These are phyloP conservation scores for Fusarium sp. DNA, from an alignment of 2,329 filamentous ascomycete species.

Conservation along the genomic window DNA sequence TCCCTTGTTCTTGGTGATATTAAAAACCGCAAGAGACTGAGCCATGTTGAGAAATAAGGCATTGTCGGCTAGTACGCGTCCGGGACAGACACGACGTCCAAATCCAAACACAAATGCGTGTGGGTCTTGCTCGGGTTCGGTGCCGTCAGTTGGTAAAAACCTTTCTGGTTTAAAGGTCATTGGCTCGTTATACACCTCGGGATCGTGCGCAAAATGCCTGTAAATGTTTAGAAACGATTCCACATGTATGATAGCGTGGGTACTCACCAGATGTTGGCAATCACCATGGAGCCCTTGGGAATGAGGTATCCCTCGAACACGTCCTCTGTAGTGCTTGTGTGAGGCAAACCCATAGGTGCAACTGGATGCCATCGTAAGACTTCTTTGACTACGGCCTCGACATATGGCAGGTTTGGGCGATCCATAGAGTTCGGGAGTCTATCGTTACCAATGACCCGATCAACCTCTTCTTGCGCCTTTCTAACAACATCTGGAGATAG, in stretches of 20 bases:
- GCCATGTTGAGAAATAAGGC: conserved; percentile 50
- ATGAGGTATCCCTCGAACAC: conserved; percentile 40
- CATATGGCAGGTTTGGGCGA: conserved; percentile 41
- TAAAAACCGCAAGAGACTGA: conserved; percentile 59
- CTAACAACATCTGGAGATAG: conserved; percentile 20
- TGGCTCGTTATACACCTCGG: conserved; percentile 27
- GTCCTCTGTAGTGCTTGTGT: conserved; percentile 49
- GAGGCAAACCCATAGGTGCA: conserved; percentile 51
- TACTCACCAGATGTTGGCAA: conserved; percentile 35
- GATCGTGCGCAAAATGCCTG: conserved; percentile 36
- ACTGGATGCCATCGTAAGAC: conserved; percentile 45
- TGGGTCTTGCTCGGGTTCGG: conserved; percentile 45
- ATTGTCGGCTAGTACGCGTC: conserved; percentile 45
- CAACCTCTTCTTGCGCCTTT: conserved; percentile 38
- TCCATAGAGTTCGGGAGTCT: conserved; percentile 42
- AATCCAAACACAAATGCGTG: conserved; percentile 47
- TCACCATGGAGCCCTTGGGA: conserved; percentile 36
- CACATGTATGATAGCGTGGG: no score
- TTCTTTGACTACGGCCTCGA: conserved; percentile 47
- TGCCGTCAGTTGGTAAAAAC: conserved; percentile 29
- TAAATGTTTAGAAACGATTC: not conserved
- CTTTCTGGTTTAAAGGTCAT: conserved; percentile 30
- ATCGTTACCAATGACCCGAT: conserved; percentile 41
- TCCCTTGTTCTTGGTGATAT: conserved; percentile 42
- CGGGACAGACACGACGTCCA: conserved; percentile 51